Evolutionary conservation across 2,329 filamentous ascomycete genomes (phyloP), one percentile per base, ranked within the genome.

Genomic region (Trichothecium roseum): DNA sequence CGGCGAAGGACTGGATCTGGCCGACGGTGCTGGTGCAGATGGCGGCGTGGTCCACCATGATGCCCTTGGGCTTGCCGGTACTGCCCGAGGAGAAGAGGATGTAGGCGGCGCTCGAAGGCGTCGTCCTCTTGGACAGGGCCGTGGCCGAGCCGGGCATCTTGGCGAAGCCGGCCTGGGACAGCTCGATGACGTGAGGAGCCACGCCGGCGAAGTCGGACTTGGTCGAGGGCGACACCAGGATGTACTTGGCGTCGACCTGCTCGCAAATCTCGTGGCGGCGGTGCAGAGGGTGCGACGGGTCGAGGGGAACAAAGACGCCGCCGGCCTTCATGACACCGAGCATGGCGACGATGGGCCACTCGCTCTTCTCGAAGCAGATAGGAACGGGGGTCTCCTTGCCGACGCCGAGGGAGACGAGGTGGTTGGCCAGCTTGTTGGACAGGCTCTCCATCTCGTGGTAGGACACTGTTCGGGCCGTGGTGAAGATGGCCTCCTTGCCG

Each of bases 221-320:
- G 15, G 13, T 29, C 6, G 28, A 7, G 28, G 31, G 12, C 5
- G 31, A 33, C 4, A 14, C 31, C n/a, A 33, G 6, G n/a, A 33
- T 24, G 18, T 18, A 18, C 31, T 16, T 18, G n/a, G 31, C 31
- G 20, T 22, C 18, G 10, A 22, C 31, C 14, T 33, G 16, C 17
- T 33, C 18, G 31, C 16, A 16, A 18, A 33, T n/a, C 26, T 59
- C 58, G 30, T 54, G 56, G 16, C 68, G 47, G 34, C 66, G 55
- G 12, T 60, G 59, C 40, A 60, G 55, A 3, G 66, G 64, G 37
- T 67, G 62, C 31, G 59, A 60, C 0, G 63, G 63, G 35, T 69
- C 65, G 10, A 52, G 37, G 8, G 43, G 44, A 4, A 52, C 45
- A 37, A 41, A 41, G 15, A 28, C 31, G 15, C 20, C 34, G 5